Evolutionary conservation across 208 protist species (phyloP).

Genomic region (Trypanosoma melophagium): DNA sequence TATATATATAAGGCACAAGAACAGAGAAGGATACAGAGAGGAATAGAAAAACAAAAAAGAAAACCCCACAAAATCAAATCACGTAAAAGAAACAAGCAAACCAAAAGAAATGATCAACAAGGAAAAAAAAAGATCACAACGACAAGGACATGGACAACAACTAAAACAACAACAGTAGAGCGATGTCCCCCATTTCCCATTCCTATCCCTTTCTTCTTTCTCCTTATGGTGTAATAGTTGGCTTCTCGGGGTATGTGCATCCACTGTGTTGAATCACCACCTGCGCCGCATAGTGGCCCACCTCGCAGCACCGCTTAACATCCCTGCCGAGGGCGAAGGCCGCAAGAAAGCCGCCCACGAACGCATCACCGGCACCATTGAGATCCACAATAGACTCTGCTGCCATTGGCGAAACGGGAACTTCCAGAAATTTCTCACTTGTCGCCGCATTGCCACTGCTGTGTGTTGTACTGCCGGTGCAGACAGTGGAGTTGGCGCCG

Average conservation of each 20-base stretch:
- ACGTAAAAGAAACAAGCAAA: neutral
- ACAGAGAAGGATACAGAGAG: no score
- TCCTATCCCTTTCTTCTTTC: neutral
- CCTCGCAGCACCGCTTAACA: slow-evolving; percentile 82
- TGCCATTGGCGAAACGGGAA: slow-evolving; percentile 68
- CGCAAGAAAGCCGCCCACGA: slow-evolving; percentile 97
- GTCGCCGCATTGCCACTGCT: no score
- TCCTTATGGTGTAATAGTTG: slow-evolving; percentile 40
- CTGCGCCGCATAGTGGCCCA: slow-evolving; percentile 88
- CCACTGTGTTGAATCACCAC: slow-evolving; percentile 93
- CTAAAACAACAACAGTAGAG: neutral
- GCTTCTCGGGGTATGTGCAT: slow-evolving; percentile 91
- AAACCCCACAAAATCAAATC: neutral
- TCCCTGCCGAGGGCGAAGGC: slow-evolving; percentile 56
- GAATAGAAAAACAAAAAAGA: neutral
- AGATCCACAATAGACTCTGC: slow-evolving; percentile 95
- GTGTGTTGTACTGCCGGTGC: slow-evolving; percentile 32
- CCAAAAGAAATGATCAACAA: neutral
- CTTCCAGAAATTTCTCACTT: slow-evolving; percentile 33
- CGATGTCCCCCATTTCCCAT: neutral
- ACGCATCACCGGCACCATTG: slow-evolving; percentile 98
- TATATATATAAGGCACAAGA: neutral
- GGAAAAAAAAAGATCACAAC: neutral
- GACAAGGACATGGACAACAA: neutral
- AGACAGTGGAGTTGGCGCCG: slow-evolving; percentile 86